Conservation (phyloP, 192 early-diverging fungal genomes). For the Dissophora globulifera region DNA sequence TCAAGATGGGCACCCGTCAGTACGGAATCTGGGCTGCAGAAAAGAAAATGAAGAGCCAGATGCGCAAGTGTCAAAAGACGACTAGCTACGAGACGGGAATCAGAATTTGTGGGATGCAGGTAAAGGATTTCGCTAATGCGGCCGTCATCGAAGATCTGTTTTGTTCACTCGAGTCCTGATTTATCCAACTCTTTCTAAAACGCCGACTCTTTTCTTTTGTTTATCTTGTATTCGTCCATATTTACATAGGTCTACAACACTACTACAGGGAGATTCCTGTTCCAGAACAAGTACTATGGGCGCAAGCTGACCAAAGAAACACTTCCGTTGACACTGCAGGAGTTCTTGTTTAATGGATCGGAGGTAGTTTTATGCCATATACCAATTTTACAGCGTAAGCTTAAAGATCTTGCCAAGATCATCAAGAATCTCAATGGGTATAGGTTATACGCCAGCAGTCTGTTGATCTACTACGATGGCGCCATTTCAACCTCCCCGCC, state of each 20-base stretch:
- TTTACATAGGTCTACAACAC: conserved; percentile 91
- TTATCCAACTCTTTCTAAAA: no score
- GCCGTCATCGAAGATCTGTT: no score
- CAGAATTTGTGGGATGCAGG: conserved; percentile 98
- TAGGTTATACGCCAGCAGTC: conserved; percentile 91
- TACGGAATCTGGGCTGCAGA: conserved; percentile 89
- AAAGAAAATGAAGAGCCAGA: conserved; percentile 89
- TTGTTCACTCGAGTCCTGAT: no score
- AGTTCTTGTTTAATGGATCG: conserved; percentile 90
- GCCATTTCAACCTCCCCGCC: conserved; percentile 9
- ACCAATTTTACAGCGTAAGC: conserved; percentile 79
- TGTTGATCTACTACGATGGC: conserved; percentile 96
- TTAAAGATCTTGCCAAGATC: conserved; percentile 77
- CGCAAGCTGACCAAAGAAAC: conserved; percentile 82
- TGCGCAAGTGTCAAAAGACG: conserved; percentile 89
- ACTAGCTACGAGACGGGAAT: conserved; percentile 94
- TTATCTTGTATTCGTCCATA: no score
- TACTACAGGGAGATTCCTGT: conserved; percentile 76
- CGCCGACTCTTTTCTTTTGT: no score
- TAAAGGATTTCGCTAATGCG: no score
- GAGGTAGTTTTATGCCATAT: conserved; percentile 80
- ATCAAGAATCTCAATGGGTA: conserved; percentile 82
- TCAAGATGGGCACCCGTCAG: conserved; percentile 99
- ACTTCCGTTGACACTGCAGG: conserved; percentile 79
- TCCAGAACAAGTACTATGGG: conserved; percentile 97